Percentiles rank a stretch among this genome's conserved stretches.
Conservation (phyloP, 1,139 yeast species). For the Taphrina wiesneri region DNA sequence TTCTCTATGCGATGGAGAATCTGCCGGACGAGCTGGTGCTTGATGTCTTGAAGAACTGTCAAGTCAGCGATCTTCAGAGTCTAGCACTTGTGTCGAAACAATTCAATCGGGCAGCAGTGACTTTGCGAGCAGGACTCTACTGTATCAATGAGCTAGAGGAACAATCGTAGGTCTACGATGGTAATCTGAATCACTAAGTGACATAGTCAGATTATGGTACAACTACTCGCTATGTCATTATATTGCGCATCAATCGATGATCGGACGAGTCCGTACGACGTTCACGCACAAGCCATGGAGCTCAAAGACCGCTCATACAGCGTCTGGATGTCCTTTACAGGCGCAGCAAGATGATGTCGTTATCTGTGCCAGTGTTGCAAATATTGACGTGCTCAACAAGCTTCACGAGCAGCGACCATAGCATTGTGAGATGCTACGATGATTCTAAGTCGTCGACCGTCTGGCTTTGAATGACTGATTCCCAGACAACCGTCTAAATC, state of each 20-base stretch:
- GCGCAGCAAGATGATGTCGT: not conserved
- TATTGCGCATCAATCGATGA: conserved; percentile 18
- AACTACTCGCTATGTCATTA: conserved; percentile 19
- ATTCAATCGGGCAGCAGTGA: not conserved
- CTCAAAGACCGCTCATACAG: not conserved
- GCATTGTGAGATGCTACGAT: too few species aligned
- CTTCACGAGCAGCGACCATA: not conserved
- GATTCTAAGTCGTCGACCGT: too few species aligned
- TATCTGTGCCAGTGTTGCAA: conserved; percentile 8
- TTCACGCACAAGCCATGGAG: conserved; percentile 28
- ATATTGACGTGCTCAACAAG: not conserved
- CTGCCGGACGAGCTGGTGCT: conserved; percentile 22
- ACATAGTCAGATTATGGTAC: conserved; percentile 7
- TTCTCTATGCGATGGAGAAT: conserved; percentile 1
- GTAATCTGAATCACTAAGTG: not conserved
- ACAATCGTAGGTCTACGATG: conserved; percentile 12
- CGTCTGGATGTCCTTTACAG: conserved; percentile 25
- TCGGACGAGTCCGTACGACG: conserved; percentile 18
- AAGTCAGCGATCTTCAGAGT: conserved; percentile 9
- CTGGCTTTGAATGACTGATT: too few species aligned
- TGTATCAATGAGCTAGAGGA: conserved; percentile 31
- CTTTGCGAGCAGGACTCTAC: conserved; percentile 18
- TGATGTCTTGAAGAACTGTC: not conserved
- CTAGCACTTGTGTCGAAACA: conserved; percentile 5
- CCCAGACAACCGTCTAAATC: too few species aligned